Evolutionary conservation across 805 yeast genomes (phyloP).

Genomic region (Ogataea methylovora): DNA sequence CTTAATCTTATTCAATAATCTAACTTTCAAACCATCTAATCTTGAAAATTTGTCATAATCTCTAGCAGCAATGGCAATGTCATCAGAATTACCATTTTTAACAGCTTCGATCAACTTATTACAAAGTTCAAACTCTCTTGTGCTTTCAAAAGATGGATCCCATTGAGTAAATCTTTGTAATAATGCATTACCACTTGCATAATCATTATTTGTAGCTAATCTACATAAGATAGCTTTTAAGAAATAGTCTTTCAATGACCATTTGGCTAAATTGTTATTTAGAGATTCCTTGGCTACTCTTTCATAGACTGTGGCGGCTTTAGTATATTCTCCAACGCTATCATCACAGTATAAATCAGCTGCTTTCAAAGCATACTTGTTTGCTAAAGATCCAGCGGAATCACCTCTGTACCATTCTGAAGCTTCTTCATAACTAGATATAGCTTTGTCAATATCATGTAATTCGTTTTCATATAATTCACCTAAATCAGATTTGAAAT

Average conservation of each 20-base stretch:
- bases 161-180: conserved; percentile 55
- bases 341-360: conserved; percentile 81
- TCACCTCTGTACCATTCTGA: conserved; percentile 95
- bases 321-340: conserved; percentile 52
- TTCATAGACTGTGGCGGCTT: conserved; percentile 74
- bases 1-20: conserved; percentile 76
- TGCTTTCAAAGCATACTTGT: conserved; percentile 79
- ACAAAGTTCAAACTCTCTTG: conserved; percentile 69
- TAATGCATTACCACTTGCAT: conserved; percentile 76
- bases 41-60: conserved; percentile 84
- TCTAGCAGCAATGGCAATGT: conserved; percentile 62
- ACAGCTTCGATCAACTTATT: conserved; percentile 66
- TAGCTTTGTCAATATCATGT: conserved; percentile 60
- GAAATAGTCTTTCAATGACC: conserved; percentile 92
- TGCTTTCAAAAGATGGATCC: conserved; percentile 68
- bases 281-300: conserved; percentile 68
- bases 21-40: conserved; percentile 87
- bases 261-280: conserved; percentile 69
- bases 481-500: conserved; percentile 86
- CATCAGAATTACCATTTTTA: conserved; percentile 72
- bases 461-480: conserved; percentile 75
- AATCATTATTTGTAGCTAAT: conserved; percentile 69
- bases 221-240: conserved; percentile 77
- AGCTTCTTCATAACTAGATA: conserved; percentile 78
- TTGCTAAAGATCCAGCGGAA: conserved; percentile 84